A percentile compares a stretch with the other conserved stretches of the same genome.
These are phyloP conservation scores for Nevesoporus exiguus DNA, from an alignment of 768 basidiomycete species.

Conservation along the genomic window DNA sequence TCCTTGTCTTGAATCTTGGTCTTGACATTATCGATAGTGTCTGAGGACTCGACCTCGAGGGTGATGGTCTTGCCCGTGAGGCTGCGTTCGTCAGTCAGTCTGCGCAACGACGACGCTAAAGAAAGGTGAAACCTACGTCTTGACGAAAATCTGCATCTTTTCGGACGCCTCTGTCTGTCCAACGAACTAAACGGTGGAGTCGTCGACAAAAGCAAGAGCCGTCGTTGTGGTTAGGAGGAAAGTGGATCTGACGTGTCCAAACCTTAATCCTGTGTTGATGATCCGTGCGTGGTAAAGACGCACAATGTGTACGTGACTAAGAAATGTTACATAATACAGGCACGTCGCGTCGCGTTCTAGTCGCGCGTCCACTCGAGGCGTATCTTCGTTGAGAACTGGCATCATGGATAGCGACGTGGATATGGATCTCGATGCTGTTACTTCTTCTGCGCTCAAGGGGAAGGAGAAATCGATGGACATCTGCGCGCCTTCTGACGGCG, in stretches of 20 bases:
- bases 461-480: constrained; percentile 63
- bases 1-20: constrained; percentile 98
- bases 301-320: constrained; percentile 12
- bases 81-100: constrained; percentile 41
- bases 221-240: constrained; percentile 26
- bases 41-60: constrained; percentile 95
- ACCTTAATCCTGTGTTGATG: constrained; percentile 39
- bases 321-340: too few relatives aligned
- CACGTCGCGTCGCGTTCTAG: background rate
- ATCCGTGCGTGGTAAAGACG: constrained; percentile 38
- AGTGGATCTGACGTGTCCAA: constrained; percentile 15
- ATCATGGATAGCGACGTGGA: constrained; percentile 57
- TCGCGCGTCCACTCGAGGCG: too few relatives aligned
- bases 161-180: constrained; percentile 82
- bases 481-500: constrained; percentile 43
- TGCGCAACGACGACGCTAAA: background rate
- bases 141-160: constrained; percentile 97
- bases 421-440: constrained; percentile 42
- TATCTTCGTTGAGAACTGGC: too few relatives aligned
- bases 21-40: constrained; percentile 98
- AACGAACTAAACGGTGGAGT: constrained; percentile 89
- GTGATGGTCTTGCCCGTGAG: constrained; percentile 99
- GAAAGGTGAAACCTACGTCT: constrained; percentile 59
- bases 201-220: constrained; percentile 82
- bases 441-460: constrained; percentile 46